Evolutionary conservation across 2,329 filamentous ascomycete species (phyloP).

Genomic region (Colletotrichum tropicale): DNA sequence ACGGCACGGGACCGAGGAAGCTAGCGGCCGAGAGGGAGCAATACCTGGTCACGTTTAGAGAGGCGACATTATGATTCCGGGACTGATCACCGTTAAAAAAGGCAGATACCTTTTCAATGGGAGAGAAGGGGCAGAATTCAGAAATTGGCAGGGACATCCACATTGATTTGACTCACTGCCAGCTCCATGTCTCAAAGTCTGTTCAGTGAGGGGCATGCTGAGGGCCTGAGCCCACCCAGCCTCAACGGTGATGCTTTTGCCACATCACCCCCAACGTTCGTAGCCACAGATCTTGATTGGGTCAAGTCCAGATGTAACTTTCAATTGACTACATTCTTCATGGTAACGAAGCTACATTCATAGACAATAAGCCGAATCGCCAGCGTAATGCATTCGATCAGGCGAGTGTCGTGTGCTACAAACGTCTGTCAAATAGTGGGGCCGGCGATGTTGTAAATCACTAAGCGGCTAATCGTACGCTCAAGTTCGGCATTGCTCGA

Average conservation of each 20-base stretch:
- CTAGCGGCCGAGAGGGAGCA: neutral
- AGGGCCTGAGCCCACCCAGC: neutral
- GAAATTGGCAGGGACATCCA: no score
- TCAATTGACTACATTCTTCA: neutral
- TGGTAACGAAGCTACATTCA: fast-evolving
- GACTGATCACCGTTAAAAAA: neutral
- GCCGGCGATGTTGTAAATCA: neutral
- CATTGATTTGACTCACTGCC: neutral
- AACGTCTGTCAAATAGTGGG: fast-evolving
- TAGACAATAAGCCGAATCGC: fast-evolving
- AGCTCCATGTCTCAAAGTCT: neutral
- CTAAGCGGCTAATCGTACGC: fast-evolving
- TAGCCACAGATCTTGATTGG: neutral
- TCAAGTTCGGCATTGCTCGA: neutral
- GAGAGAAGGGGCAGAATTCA: no score
- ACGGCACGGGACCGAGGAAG: neutral
- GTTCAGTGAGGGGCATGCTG: neutral
- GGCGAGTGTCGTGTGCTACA: neutral
- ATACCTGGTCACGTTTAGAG: neutral
- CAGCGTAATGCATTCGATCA: neutral
- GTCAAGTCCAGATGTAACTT: fast-evolving
- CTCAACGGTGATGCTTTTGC: neutral
- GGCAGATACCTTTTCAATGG: no score
- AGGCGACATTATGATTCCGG: neutral
- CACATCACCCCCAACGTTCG: neutral